Percentiles rank a stretch among this genome's conserved stretches.
These are phyloP conservation scores for Thielaviopsis euricoi DNA, from an alignment of 2,329 filamentous ascomycete species.

Conservation along the genomic window DNA sequence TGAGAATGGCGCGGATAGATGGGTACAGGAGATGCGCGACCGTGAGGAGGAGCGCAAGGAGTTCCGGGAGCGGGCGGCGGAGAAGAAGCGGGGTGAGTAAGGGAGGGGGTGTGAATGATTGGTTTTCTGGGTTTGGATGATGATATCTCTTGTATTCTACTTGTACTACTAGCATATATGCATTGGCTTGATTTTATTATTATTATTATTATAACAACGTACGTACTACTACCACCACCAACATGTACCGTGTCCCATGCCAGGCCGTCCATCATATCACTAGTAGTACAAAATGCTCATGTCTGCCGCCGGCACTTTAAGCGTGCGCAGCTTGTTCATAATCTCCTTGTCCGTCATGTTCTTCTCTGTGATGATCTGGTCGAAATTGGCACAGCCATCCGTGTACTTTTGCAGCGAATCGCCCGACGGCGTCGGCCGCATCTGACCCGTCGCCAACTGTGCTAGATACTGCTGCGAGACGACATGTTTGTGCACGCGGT, in stretches of 20 bases:
- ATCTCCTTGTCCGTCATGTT: slow-evolving; percentile 55
- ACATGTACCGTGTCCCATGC: slow-evolving; percentile 4
- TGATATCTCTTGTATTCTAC: background rate
- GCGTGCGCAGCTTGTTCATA: slow-evolving; percentile 46
- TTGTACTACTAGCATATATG: background rate
- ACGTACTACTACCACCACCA: no score
- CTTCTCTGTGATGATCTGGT: slow-evolving; percentile 67
- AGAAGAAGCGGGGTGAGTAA: slow-evolving; percentile 4
- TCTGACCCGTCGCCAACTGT: slow-evolving; percentile 36
- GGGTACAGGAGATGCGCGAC: background rate
- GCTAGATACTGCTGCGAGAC: slow-evolving; percentile 49
- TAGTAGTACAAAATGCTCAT: slow-evolving; percentile 37
- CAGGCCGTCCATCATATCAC: slow-evolving; percentile 6
- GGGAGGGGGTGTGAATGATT: background rate
- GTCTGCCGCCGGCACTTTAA: slow-evolving; percentile 35
- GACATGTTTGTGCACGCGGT: slow-evolving; percentile 83
- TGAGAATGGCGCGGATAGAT: slow-evolving; percentile 8
- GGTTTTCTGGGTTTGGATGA: background rate
- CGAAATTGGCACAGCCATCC: slow-evolving; percentile 61
- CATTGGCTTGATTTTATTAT: background rate
- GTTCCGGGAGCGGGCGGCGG: slow-evolving; percentile 13
- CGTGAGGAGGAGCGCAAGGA: background rate
- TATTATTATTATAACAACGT: no score
- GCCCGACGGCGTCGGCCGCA: slow-evolving; percentile 22
- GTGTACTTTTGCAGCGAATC: slow-evolving; percentile 49